Conservation (phyloP, 805 yeast species). For the Zygotorulaspora florentina region DNA sequence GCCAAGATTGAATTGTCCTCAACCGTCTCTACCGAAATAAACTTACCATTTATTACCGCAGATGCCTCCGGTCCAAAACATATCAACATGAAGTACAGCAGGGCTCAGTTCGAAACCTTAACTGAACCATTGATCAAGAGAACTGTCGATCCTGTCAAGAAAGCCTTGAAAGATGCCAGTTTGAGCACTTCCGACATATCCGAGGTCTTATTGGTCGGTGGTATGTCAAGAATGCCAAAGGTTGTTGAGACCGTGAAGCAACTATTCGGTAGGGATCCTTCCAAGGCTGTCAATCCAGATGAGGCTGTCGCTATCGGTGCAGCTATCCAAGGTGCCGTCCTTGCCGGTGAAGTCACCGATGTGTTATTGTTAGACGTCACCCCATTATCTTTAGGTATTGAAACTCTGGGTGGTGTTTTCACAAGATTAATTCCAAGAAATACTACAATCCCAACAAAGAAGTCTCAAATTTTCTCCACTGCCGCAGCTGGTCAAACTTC, state of each 20-base stretch:
- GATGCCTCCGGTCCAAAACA: constrained; percentile 73
- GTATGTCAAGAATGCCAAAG: constrained; percentile 89
- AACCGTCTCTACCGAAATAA: constrained; percentile 61
- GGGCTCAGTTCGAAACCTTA: constrained; percentile 68
- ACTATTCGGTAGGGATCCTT: constrained; percentile 78
- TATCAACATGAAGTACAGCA: constrained; percentile 59
- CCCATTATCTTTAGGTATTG: constrained; percentile 88
- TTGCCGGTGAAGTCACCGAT: constrained; percentile 92
- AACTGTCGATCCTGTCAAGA: constrained; percentile 72
- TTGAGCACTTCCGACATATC: constrained; percentile 63
- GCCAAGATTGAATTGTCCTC: constrained; percentile 77
- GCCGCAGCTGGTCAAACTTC: constrained; percentile 96
- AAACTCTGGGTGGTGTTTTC: constrained; percentile 97
- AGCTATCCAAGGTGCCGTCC: constrained; percentile 95
- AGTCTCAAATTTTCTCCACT: constrained; percentile 93
- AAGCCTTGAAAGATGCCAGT: constrained; percentile 73
- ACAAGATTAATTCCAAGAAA: constrained; percentile 83
- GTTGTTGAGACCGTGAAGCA: constrained; percentile 63
- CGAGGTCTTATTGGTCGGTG: constrained; percentile 77
- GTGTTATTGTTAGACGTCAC: constrained; percentile 85
- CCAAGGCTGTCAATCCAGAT: constrained; percentile 91
- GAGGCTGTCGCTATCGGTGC: constrained; percentile 96
- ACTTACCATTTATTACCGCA: constrained; percentile 76
- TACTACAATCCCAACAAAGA: constrained; percentile 96
- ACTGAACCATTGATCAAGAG: constrained; percentile 64